Percentiles rank a stretch among this genome's conserved stretches.
phyloP scores from a whole-genome alignment of 768 basidiomycete species.

The Boletus patriciae region DNA sequence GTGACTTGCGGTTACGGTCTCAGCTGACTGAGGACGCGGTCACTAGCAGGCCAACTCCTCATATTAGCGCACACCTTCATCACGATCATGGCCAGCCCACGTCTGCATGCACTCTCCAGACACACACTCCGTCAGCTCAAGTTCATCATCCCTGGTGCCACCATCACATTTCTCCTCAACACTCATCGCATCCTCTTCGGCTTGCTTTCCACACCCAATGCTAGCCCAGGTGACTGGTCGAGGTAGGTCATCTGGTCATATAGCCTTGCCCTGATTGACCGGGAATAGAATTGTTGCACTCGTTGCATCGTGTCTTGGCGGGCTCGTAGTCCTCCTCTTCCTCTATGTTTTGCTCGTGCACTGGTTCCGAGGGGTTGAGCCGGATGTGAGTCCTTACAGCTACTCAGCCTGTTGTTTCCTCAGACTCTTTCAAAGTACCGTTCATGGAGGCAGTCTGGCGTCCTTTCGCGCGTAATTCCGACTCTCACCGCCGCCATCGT shows the following conservation, averaged over 20 bases:
- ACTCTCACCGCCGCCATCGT: constrained; percentile 69
- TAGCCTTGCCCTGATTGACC: constrained; percentile 4
- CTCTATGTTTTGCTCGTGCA: constrained; percentile 69
- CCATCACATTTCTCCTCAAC: constrained; percentile 60
- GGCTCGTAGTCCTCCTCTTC: constrained; percentile 67
- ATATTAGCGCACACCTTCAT: neutral
- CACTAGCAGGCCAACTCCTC: neutral
- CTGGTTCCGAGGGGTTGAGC: constrained; percentile 64
- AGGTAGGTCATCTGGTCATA: constrained; percentile 37
- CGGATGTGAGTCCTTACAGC: constrained; percentile 53
- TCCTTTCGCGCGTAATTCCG: constrained; percentile 68
- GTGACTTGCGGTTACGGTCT: constrained; percentile 15
- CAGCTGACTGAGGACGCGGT: constrained; percentile 2
- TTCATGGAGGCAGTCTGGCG: constrained; percentile 70
- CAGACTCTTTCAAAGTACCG: constrained; percentile 52
- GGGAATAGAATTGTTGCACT: constrained; percentile 51
- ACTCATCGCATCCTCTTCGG: constrained; percentile 52
- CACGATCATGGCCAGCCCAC: constrained; percentile 22
- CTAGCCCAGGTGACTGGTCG: constrained; percentile 47
- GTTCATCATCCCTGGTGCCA: constrained; percentile 69
- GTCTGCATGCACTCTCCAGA: constrained; percentile 30
- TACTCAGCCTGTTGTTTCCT: neutral
- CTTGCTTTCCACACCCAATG: constrained; percentile 33
- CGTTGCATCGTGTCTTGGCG: constrained; percentile 52
- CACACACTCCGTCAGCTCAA: constrained; percentile 72